Percentiles rank a stretch among this genome's conserved stretches.
Conservation (phyloP, 1,139 yeast species). For the Arxiozyma slooffiae region DNA sequence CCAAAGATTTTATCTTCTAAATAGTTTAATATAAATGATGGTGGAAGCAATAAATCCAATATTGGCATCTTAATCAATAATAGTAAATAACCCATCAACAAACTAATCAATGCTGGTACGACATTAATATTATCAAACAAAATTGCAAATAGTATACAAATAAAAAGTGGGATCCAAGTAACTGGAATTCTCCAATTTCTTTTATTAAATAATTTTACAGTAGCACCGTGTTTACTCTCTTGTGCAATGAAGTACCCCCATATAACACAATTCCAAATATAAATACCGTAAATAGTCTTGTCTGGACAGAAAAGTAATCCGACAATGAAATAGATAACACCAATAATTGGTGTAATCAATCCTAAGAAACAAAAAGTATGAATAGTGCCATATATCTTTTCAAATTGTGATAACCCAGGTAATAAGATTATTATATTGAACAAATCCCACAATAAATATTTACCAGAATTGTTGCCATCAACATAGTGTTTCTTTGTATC, state of each 20-base stretch:
- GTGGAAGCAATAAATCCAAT: conserved; percentile 2
- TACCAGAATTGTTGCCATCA: too few relatives aligned
- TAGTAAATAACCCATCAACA: not conserved
- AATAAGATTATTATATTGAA: not conserved
- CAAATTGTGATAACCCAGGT: conserved; percentile 4
- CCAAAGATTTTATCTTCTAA: conserved; percentile 2
- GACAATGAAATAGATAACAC: not conserved
- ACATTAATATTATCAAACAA: not conserved
- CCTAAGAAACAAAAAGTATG: conserved; percentile 3
- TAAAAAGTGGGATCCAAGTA: not conserved
- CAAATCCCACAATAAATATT: not conserved
- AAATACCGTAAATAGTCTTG: not conserved
- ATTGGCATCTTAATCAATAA: not conserved
- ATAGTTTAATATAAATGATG: not conserved
- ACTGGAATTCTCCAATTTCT: not conserved
- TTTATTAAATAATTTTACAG: not conserved
- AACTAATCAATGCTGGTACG: not conserved
- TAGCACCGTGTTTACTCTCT: conserved; percentile 4
- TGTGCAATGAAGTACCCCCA: conserved; percentile 4
- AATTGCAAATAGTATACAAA: not conserved
- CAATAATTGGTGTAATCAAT: conserved; percentile 1
- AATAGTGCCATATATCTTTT: conserved; percentile 2
- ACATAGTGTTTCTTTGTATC: conserved; percentile 1
- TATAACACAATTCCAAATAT: conserved; percentile 3
- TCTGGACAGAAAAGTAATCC: not conserved